Evolutionary conservation across 352 stramenopile species (phyloP).

Genomic region (Phytophthora niederhauseri): DNA sequence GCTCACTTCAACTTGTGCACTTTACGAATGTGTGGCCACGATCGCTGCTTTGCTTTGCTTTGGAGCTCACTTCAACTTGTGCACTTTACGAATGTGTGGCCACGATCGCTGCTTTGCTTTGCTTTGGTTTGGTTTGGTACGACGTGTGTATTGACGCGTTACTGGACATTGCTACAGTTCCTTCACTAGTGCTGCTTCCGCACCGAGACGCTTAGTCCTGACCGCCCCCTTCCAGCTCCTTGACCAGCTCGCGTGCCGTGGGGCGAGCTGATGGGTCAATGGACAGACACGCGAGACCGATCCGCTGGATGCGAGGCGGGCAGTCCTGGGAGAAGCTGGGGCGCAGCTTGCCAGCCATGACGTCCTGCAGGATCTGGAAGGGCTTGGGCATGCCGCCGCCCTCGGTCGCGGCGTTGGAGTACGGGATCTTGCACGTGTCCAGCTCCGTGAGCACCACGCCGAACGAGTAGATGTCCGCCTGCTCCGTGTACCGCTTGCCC

Average conservation of each 20-base stretch:
- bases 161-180: neutral
- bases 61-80: slow-evolving; percentile 30
- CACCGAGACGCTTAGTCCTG: neutral
- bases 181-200: neutral
- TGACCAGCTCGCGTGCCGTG: slow-evolving; percentile 23
- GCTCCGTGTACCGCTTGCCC: slow-evolving; percentile 58
- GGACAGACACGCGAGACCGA: slow-evolving; percentile 22
- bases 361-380: slow-evolving; percentile 52
- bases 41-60: neutral
- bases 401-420: slow-evolving; percentile 28
- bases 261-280: slow-evolving; percentile 14
- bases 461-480: slow-evolving; percentile 76
- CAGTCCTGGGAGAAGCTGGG: slow-evolving; percentile 54
- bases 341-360: slow-evolving; percentile 46
- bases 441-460: slow-evolving; percentile 61
- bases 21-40: slow-evolving; percentile 16
- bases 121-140: neutral
- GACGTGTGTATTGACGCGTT: slow-evolving; percentile 8
- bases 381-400: slow-evolving; percentile 25
- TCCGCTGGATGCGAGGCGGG: slow-evolving; percentile 34
- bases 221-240: slow-evolving; percentile 18
- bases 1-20: slow-evolving; percentile 30
- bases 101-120: neutral
- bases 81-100: slow-evolving; percentile 19
- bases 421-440: slow-evolving; percentile 43